Evolutionary conservation across 371 early-diverging fungal genomes (phyloP), one percentile per base, ranked within the genome.

Genomic region (Syncephalastrum racemosum): DNA sequence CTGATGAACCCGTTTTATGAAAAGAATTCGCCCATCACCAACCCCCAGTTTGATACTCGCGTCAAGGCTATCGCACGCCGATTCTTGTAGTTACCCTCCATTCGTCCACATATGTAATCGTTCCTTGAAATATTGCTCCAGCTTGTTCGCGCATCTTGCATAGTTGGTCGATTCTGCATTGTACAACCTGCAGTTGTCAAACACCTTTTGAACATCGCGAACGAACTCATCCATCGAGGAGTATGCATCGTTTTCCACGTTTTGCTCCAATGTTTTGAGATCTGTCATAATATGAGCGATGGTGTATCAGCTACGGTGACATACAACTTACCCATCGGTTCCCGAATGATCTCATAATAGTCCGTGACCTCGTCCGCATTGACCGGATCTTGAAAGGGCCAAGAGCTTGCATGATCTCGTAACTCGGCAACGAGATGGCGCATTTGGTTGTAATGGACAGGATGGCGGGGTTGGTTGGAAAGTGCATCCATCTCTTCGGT

Each of bases 341-440:
- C 90, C 62, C 91, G 96, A 67, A 99, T 97, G 46, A 98, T 87
- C 6, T 88, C 84, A 59, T 96, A 96, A 70, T 99, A 99, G 68
- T 99, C 99, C 4, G 94, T 88, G 0, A 99, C 99, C 25, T 91
- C 88, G 18, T 92, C 87, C 1, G 88, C 80, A 54, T 93, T 89
- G 8, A 99, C 99, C 8, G 99, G 99, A 50, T 96, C 90, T 44
- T 88, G 76, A 73, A 99, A 99, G 19, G 99, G 99, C 99, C 99
- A 99, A 4, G 99, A 85, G 43, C 83, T 80, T 4, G 89, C 77
- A 68, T 96, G 85, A 7, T 79, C 87, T 65, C 87, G 77, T 55
- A 95, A 77, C 59, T 92, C 93, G 24, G 81, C 72, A 15, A 94
- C 86, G 25, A 95, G 71, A 54, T 84, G 88, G 40, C 81, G 71